Evolutionary conservation across 176 grass and related monocot genomes (phyloP), one percentile per base, ranked within the genome.

Genomic region (Carex cristatella): DNA sequence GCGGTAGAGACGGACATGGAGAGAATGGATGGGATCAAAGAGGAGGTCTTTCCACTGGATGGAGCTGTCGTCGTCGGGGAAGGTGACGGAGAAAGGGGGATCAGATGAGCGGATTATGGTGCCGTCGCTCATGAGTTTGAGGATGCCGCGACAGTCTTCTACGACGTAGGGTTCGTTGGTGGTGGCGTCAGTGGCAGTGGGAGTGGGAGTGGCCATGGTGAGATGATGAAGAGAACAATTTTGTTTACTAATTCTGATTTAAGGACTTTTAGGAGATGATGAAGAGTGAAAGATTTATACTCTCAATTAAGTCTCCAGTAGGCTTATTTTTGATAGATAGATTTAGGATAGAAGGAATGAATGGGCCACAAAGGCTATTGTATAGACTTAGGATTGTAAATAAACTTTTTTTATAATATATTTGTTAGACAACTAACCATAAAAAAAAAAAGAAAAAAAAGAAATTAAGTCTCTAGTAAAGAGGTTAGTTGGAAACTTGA

Each of bases 1-100:
- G 8, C 18, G 40, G 12, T 69, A 80, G 58, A 71, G 66, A 67
- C 83, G 82, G 30, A 77, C 73, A 28, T 75, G 78, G 70, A 80
- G 79, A 59, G 79, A 83, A 6, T 84, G 49, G 11, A 16, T 57
- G 12, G 81, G 28, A 37, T 80, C 68, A 85, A 85, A 92, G 31
- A 86, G 78, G 46, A 69, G 33, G 58, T 92, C 88, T 84, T 53
- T 87, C 72, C 82, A 92, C 70, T 88, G 85, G 3, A 92, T 54
- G 70, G 76, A 76, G 8, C 86, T 79, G 35, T 92, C 86, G 35
- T 92, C 86, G 44, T 92, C 91, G 46, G 53, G 67, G 71, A 80
- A 74, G 86, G 40, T 10, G 48, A 59, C 2, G 30, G 10, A n/a
- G 69, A 80, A 70, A 38, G 65, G 12, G 12, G 84, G 49, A 1